Evolutionary conservation across 495 filamentous ascomycete genomes (phyloP).

Genomic region (Sphaerosporella brunnea): DNA sequence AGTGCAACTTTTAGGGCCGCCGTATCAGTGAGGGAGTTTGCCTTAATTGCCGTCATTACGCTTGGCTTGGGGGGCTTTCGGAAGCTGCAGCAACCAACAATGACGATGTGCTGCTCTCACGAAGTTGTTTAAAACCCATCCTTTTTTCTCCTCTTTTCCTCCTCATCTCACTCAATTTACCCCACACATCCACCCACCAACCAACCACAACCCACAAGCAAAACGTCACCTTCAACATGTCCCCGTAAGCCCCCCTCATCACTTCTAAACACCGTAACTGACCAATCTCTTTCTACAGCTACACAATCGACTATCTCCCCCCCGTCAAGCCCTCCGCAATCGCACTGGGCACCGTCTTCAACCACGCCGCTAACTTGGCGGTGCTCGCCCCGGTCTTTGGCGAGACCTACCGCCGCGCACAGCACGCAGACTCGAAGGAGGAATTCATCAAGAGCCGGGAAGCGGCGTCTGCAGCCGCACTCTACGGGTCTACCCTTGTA

Average conservation of each 20-base stretch:
- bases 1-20: no score
- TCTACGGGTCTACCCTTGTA: slow-evolving; percentile 76
- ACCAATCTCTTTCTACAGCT: no score
- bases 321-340: slow-evolving; percentile 96
- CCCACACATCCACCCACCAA: background rate
- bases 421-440: slow-evolving; percentile 81
- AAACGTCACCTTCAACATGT: background rate
- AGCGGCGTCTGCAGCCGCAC: slow-evolving; percentile 65
- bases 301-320: slow-evolving; percentile 43
- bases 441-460: slow-evolving; percentile 91
- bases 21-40: no score
- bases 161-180: background rate
- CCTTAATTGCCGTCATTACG: background rate
- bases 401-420: slow-evolving; percentile 84
- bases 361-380: slow-evolving; percentile 63
- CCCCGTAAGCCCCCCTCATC: background rate
- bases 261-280: background rate
- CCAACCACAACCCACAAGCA: background rate
- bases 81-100: background rate
- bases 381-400: slow-evolving; percentile 83
- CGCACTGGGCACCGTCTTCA: slow-evolving; percentile 87
- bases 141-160: background rate
- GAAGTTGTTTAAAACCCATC: background rate
- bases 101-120: background rate
- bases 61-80: background rate